Evolutionary conservation across 495 filamentous ascomycete genomes (phyloP).

Genomic region (Terfezia claveryi): DNA sequence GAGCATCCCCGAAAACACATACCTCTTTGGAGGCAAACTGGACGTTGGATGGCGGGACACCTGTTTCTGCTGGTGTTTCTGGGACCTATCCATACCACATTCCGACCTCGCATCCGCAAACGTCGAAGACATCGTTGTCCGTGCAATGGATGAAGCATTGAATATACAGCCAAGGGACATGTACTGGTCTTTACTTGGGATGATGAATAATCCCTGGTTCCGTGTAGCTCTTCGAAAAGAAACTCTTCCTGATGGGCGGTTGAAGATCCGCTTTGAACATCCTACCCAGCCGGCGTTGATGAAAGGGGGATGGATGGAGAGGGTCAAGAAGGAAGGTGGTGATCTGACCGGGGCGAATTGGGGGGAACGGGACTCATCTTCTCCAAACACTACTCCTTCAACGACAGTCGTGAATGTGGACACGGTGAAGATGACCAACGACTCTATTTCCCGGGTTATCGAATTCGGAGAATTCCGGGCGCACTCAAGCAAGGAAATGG

Average conservation of each 20-base stretch:
- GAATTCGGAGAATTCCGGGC: conserved; percentile 48
- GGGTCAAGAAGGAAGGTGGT: conserved; percentile 71
- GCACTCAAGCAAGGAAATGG: conserved; percentile 30
- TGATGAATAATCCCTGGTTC: conserved; percentile 99
- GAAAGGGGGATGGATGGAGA: conserved; percentile 76
- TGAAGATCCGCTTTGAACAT: conserved; percentile 60
- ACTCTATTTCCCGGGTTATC: conserved; percentile 38
- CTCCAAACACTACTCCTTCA: conserved; percentile 26
- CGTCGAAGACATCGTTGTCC: conserved; percentile 54
- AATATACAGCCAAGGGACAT: conserved; percentile 75
- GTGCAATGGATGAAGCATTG: conserved; percentile 85
- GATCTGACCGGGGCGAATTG: conserved; percentile 65
- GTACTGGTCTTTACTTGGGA: conserved; percentile 91
- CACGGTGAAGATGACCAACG: conserved; percentile 64
- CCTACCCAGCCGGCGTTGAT: conserved; percentile 64
- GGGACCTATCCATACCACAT: conserved; percentile 52
- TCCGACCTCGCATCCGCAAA: conserved; percentile 30
- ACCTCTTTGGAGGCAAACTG: conserved; percentile 53
- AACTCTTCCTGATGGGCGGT: conserved; percentile 15
- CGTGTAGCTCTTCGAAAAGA: conserved; percentile 59
- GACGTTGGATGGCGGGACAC: conserved; percentile 68
- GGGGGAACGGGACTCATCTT: conserved; percentile 52
- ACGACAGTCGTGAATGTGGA: conserved; percentile 25
- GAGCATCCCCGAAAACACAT: conserved; percentile 28
- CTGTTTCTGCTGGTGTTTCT: conserved; percentile 88